These are phyloP conservation scores for Xenoacremonium recifei DNA, from an alignment of 2,329 filamentous ascomycete species.

Conservation along the genomic window DNA sequence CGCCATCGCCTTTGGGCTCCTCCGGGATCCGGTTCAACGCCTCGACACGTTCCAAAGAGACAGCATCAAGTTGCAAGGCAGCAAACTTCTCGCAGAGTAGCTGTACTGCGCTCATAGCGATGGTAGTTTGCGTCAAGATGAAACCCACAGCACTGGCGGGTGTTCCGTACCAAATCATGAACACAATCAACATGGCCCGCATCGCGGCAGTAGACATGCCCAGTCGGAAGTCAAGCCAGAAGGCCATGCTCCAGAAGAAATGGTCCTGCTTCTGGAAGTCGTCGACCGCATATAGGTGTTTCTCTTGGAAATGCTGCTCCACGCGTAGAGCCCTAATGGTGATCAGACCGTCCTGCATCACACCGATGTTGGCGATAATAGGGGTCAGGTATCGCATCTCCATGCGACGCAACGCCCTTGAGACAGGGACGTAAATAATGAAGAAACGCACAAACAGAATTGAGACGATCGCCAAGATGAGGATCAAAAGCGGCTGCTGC, in stretches of 20 bases:
- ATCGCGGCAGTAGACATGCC: constrained; percentile 60
- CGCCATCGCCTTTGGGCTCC: constrained; percentile 64
- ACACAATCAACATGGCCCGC: constrained; percentile 69
- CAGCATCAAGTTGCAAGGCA: constrained; percentile 86
- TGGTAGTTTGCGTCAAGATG: constrained; percentile 59
- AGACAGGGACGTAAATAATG: constrained; percentile 74
- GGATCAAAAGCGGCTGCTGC: constrained; percentile 74
- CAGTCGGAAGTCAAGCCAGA: constrained; percentile 81
- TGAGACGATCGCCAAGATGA: constrained; percentile 68
- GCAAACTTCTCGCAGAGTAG: constrained; percentile 77
- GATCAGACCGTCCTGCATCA: constrained; percentile 78
- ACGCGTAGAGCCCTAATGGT: constrained; percentile 84
- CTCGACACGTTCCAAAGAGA: constrained; percentile 82
- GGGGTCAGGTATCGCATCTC: constrained; percentile 90
- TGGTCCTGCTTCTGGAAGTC: constrained; percentile 94
- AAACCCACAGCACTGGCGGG: constrained; percentile 81
- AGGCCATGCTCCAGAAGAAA: constrained; percentile 88
- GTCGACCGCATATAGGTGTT: constrained; percentile 79
- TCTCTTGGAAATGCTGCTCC: constrained; percentile 74
- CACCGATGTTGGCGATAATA: constrained; percentile 89
- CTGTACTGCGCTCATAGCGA: constrained; percentile 36
- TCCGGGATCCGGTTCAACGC: constrained; percentile 78
- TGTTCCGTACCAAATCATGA: constrained; percentile 73
- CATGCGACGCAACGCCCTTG: constrained; percentile 76
- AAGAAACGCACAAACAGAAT: constrained; percentile 72